Percentiles rank a stretch among this genome's conserved stretches.
Conservation (phyloP, 106 monocot genomes). For the Gastrodia elata region DNA sequence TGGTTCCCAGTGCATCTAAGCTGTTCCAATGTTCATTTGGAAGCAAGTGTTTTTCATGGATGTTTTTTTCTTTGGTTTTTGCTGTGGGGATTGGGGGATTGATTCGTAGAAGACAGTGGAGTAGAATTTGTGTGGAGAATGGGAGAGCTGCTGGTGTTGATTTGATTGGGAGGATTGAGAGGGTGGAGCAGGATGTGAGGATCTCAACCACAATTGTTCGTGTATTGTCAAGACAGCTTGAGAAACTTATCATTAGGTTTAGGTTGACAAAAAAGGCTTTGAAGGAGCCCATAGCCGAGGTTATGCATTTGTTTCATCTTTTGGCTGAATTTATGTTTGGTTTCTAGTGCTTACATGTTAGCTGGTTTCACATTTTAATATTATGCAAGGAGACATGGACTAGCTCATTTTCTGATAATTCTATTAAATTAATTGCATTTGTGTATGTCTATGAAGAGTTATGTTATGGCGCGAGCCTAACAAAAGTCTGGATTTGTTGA, state of each 20-base stretch:
- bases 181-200: constrained; percentile 72
- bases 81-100: constrained; percentile 52
- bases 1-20: constrained; percentile 27
- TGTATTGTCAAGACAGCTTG: constrained; percentile 71
- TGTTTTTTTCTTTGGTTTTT: constrained; percentile 44
- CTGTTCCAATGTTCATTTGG: constrained; percentile 23
- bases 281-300: constrained; percentile 85
- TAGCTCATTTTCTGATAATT: not conserved
- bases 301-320: constrained; percentile 8
- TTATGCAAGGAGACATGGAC: not conserved
- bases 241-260: constrained; percentile 92
- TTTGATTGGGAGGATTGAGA: constrained; percentile 66
- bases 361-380: not conserved
- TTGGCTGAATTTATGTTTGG: not conserved
- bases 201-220: constrained; percentile 52
- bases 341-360: not conserved
- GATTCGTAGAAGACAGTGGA: constrained; percentile 71
- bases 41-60: constrained; percentile 31
- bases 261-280: constrained; percentile 76
- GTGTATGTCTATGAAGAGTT: not conserved
- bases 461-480: too few species aligned
- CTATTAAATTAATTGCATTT: not conserved
- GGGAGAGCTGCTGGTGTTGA: constrained; percentile 21
- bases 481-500: too few species aligned
- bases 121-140: constrained; percentile 36